phyloP scores from a whole-genome alignment of 306 rosid species.

The Sicyos baderoa region DNA sequence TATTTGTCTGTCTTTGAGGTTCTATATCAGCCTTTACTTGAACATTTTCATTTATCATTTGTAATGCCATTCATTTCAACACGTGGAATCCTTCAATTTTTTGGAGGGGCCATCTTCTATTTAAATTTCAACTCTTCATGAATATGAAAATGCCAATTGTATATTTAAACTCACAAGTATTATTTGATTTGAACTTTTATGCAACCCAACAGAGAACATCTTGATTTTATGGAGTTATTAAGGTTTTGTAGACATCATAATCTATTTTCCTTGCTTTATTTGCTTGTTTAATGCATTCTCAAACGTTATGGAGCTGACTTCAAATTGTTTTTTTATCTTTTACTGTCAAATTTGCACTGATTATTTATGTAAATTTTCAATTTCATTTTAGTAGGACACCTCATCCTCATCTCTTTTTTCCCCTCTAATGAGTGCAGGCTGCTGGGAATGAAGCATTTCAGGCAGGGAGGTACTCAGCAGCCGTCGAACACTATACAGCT shows the following conservation, averaged over 20 bases:
- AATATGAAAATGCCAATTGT: background rate
- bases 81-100: background rate
- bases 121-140: slow-evolving; percentile 1
- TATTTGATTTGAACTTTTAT: background rate
- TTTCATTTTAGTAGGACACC: background rate
- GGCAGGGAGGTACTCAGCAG: slow-evolving; percentile 67
- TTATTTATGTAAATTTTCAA: background rate
- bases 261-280: background rate
- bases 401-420: background rate
- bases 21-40: background rate
- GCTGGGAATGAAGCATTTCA: slow-evolving; percentile 98
- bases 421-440: slow-evolving; percentile 35
- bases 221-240: background rate
- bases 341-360: background rate
- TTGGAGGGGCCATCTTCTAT: background rate
- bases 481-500: slow-evolving; percentile 73
- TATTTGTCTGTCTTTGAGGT: background rate
- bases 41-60: background rate
- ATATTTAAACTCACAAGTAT: background rate
- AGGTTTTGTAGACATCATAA: background rate
- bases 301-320: background rate
- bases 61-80: background rate
- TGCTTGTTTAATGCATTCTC: background rate
- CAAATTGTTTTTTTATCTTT: background rate
- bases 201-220: background rate